Conservation (phyloP, 2,329 filamentous ascomycete genomes). For the Ustilaginoidea virens region DNA sequence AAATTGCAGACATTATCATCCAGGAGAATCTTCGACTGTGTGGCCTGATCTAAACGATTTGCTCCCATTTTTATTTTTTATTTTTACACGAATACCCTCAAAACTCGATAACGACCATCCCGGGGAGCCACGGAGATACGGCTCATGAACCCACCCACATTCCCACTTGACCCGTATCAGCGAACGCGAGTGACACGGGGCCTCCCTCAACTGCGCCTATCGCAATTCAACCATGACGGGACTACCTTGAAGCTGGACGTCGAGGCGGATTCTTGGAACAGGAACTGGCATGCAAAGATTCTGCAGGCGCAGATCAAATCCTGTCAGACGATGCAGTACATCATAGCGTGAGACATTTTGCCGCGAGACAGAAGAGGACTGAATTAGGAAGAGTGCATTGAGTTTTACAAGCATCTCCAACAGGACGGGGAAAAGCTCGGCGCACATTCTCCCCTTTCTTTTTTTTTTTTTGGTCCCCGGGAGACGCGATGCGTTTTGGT, state of each 20-base stretch:
- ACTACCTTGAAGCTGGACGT: too few relatives aligned
- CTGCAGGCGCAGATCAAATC: too few relatives aligned
- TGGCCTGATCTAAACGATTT: conserved; percentile 69
- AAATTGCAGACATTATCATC: conserved; percentile 99
- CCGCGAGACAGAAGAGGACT: neutral
- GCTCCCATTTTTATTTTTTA: conserved; percentile 15
- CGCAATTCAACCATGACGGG: too few relatives aligned
- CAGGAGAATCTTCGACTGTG: conserved; percentile 97
- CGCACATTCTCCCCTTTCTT: too few relatives aligned
- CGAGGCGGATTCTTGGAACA: too few relatives aligned
- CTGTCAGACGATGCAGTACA: conserved; percentile 1
- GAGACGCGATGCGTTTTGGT: conserved; percentile 14
- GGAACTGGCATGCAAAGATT: too few relatives aligned
- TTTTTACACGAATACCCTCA: conserved; percentile 27
- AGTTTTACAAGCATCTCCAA: conserved; percentile 1
- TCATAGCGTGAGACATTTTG: neutral
- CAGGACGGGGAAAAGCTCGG: conserved; percentile 1
- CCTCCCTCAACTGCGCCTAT: neutral
- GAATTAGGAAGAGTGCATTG: neutral
- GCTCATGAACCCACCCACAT: conserved; percentile 20
- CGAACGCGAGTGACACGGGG: conserved; percentile 9
- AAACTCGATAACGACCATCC: conserved; percentile 23
- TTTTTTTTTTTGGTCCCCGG: conserved; percentile 4
- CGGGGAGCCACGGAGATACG: conserved; percentile 21
- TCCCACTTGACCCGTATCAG: conserved; percentile 16